Percentiles rank a stretch among this genome's conserved stretches.
Conservation (phyloP, 2,329 filamentous ascomycete genomes). For the Penicillium sp. region DNA sequence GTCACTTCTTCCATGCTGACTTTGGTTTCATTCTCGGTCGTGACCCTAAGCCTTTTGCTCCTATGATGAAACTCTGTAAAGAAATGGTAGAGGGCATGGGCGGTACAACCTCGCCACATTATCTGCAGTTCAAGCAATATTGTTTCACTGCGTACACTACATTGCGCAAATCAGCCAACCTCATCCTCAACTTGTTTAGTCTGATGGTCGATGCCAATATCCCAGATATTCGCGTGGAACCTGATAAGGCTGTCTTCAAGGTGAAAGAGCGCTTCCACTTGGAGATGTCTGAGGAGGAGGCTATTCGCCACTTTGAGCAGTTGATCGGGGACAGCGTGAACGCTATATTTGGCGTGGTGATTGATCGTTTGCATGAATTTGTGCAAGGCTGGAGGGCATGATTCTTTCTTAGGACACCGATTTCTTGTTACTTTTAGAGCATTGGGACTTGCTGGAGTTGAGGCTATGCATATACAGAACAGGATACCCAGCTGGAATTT, state of each 20-base stretch:
- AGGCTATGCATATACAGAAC: not conserved
- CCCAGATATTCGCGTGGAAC: constrained; percentile 87
- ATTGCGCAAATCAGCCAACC: constrained; percentile 80
- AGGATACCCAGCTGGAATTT: not conserved
- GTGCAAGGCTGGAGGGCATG: constrained; percentile 86
- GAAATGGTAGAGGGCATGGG: constrained; percentile 99
- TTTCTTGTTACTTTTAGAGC: not conserved
- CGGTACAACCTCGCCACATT: constrained; percentile 75
- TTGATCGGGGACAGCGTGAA: constrained; percentile 89
- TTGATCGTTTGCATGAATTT: constrained; percentile 91
- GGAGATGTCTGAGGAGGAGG: constrained; percentile 88
- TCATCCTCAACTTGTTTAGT: constrained; percentile 93
- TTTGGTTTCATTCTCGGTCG: constrained; percentile 97
- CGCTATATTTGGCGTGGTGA: constrained; percentile 87
- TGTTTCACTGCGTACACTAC: constrained; percentile 94
- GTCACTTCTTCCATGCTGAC: constrained; percentile 96
- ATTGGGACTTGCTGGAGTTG: not conserved
- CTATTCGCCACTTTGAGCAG: constrained; percentile 80
- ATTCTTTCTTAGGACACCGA: not conserved
- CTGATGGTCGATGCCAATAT: constrained; percentile 98
- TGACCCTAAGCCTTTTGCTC: constrained; percentile 95
- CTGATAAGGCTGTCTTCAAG: constrained; percentile 91
- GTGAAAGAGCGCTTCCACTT: constrained; percentile 93
- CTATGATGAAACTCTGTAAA: constrained; percentile 92
- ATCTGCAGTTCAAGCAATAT: constrained; percentile 88